phyloP scores from a whole-genome alignment of 2,329 filamentous ascomycete species.

The Sclerotinia trifoliorum region DNA sequence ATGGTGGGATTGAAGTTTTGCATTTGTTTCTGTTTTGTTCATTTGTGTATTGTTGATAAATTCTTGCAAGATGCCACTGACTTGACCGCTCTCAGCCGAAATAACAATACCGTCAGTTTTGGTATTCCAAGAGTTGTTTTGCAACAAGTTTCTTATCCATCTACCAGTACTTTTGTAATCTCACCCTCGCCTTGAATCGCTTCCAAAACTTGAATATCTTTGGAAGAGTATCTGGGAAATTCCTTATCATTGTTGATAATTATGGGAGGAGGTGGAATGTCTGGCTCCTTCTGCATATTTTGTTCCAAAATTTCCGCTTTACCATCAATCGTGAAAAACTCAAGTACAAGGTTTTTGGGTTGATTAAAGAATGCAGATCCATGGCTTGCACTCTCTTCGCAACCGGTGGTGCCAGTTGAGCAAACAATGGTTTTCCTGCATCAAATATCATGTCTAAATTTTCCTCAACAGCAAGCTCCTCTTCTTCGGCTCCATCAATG shows the following conservation, averaged over 20 bases:
- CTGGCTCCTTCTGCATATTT: neutral
- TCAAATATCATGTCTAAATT: no score
- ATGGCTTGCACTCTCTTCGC: no score
- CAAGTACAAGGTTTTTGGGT: neutral
- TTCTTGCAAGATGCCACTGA: no score
- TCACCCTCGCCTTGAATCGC: neutral
- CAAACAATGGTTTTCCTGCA: no score
- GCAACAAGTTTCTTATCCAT: no score
- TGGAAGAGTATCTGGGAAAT: neutral
- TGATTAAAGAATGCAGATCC: neutral
- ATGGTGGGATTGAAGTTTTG: no score
- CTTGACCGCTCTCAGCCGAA: no score
- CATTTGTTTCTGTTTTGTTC: no score
- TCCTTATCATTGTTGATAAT: neutral
- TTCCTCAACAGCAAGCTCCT: neutral
- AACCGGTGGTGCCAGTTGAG: no score
- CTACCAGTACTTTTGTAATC: neutral
- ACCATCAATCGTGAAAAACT: neutral
- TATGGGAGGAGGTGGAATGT: neutral
- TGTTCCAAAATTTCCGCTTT: neutral
- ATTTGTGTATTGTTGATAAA: no score
- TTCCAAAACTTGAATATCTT: neutral
- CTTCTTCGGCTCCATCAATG: neutral
- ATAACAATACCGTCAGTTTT: no score
- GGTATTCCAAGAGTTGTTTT: no score